Conservation (phyloP, 2,329 filamentous ascomycete genomes). For the Rhynchosporium agropyri region DNA sequence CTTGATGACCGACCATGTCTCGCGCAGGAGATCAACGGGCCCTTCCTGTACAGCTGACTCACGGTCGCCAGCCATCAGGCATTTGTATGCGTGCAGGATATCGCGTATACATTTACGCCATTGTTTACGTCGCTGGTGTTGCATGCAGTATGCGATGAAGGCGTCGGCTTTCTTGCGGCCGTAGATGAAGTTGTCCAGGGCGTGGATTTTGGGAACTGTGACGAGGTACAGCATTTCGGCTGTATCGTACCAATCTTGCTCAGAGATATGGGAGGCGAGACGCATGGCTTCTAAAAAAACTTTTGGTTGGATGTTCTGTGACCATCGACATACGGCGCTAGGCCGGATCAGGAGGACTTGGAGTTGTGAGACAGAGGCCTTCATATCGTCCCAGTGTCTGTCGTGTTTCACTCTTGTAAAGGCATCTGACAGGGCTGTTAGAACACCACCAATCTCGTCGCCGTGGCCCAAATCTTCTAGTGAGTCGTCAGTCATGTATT, state of each 20-base stretch:
- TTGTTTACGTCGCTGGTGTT: slow-evolving; percentile 18
- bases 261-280: slow-evolving; percentile 14
- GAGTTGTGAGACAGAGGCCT: slow-evolving; percentile 10
- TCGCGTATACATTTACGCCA: slow-evolving; percentile 19
- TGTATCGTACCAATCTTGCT: slow-evolving; percentile 20
- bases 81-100: slow-evolving; percentile 19
- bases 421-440: slow-evolving; percentile 16
- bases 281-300: slow-evolving; percentile 19
- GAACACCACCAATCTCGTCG: slow-evolving; percentile 14
- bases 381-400: slow-evolving; percentile 16
- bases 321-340: slow-evolving; percentile 15
- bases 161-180: slow-evolving; percentile 19
- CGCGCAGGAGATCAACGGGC: slow-evolving; percentile 15
- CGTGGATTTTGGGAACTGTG: slow-evolving; percentile 18
- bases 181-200: slow-evolving; percentile 18
- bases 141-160: slow-evolving; percentile 20
- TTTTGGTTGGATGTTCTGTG: slow-evolving; percentile 18
- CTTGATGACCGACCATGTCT: slow-evolving; percentile 19
- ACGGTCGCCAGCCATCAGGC: slow-evolving; percentile 19
- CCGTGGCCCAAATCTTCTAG: slow-evolving; percentile 8
- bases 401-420: slow-evolving; percentile 18
- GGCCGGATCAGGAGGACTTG: slow-evolving; percentile 16
- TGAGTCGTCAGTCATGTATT: slow-evolving; percentile 16
- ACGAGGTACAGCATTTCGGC: slow-evolving; percentile 20
- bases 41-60: slow-evolving; percentile 19